phyloP scores from a whole-genome alignment of 179 eudicot genomes.

The Drosera spatulata region DNA sequence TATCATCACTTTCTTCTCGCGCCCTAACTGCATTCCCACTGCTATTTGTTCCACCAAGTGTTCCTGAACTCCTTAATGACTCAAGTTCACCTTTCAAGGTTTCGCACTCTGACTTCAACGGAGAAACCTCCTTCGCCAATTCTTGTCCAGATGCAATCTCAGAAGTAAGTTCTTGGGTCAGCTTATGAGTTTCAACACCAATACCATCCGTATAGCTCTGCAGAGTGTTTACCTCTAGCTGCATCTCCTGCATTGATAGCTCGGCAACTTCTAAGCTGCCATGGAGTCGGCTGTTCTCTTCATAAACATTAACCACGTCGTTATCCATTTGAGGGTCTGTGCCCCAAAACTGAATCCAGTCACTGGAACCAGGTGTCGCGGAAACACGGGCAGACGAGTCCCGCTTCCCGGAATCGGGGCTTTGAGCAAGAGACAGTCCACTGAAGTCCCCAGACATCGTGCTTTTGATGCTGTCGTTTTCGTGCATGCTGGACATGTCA shows the following conservation, averaged over 20 bases:
- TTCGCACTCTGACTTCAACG: slow-evolving; percentile 63
- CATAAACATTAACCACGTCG: slow-evolving; percentile 47
- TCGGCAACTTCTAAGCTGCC: slow-evolving; percentile 66
- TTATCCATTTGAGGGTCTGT: slow-evolving; percentile 44
- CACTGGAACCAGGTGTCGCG: slow-evolving; percentile 30
- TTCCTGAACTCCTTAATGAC: slow-evolving; percentile 35
- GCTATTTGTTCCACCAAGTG: slow-evolving; percentile 18
- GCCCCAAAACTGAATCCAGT: slow-evolving; percentile 49
- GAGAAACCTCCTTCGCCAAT: slow-evolving; percentile 55
- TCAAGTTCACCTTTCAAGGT: slow-evolving; percentile 63
- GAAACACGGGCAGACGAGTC: slow-evolving; percentile 29
- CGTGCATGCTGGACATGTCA: slow-evolving; percentile 48
- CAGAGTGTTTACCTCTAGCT: slow-evolving; percentile 56
- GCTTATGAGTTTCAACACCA: slow-evolving; percentile 52
- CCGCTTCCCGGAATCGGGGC: slow-evolving; percentile 34
- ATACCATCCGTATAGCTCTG: slow-evolving; percentile 55
- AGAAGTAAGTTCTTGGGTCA: slow-evolving; percentile 39
- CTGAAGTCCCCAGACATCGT: slow-evolving; percentile 41
- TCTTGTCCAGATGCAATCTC: slow-evolving; percentile 58
- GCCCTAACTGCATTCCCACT: not conserved
- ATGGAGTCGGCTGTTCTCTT: slow-evolving; percentile 62
- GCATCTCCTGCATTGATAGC: slow-evolving; percentile 57
- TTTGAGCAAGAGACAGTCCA: slow-evolving; percentile 31
- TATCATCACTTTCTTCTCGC: slow-evolving; percentile 12
- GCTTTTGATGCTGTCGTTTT: slow-evolving; percentile 58